Percentiles rank a stretch among this genome's conserved stretches.
Conservation (phyloP, 345 rosid species). For the Acer negundo region DNA sequence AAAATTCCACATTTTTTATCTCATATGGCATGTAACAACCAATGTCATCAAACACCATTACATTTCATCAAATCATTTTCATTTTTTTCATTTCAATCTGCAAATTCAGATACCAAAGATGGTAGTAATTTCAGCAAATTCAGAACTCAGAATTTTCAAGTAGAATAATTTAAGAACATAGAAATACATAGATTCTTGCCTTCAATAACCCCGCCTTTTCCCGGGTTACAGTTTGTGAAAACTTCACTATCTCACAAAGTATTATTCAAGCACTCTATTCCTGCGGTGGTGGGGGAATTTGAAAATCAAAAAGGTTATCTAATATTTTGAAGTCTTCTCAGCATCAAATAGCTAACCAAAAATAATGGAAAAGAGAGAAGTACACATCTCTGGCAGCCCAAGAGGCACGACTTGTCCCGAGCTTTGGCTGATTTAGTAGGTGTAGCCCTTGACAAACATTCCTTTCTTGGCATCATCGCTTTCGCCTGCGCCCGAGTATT, state of each 20-base stretch:
- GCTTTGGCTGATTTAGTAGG: conserved; percentile 50
- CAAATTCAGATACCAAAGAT: not conserved
- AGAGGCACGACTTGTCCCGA: not conserved
- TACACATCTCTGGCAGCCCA: not conserved
- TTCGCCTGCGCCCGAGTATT: conserved; percentile 82
- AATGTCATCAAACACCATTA: not conserved
- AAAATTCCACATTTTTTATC: too few species aligned
- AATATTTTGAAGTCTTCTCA: conserved; percentile 2
- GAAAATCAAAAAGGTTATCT: conserved; percentile 6
- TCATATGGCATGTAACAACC: too few species aligned
- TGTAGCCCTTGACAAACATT: conserved; percentile 97
- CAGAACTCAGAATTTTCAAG: not conserved
- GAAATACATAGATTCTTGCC: conserved; percentile 5
- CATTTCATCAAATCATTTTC: not conserved
- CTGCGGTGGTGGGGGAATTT: not conserved
- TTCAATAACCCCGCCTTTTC: not conserved
- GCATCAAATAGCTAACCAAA: not conserved
- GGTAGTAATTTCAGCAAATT: not conserved
- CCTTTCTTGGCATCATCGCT: conserved; percentile 92
- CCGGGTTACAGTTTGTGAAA: not conserved
- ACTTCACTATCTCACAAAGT: not conserved
- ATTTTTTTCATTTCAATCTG: not conserved
- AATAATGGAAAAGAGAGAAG: not conserved
- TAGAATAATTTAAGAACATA: not conserved
- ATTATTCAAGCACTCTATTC: conserved; percentile 20